Base-by-base conservation (phyloP, 169 alveolate species). In the Cryptosporidium muris region DNA sequence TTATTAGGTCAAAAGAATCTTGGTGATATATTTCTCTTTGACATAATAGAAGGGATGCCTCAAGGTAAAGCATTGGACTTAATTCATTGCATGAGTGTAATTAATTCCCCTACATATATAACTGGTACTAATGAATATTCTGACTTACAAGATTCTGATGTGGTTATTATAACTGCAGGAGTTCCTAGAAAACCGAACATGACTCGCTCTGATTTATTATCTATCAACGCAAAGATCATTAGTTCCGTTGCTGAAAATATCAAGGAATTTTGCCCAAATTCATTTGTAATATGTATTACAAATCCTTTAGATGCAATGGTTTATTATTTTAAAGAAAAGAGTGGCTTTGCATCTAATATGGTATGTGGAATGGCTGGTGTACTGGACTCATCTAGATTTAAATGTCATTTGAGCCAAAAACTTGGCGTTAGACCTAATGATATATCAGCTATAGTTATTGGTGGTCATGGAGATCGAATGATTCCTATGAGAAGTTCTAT, bases 381-480 rank as follows among this genome's bases (percentile, higher is more conserved):
- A 25, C 85, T 94, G 54, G 97, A 94, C 54, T 92, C 97, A 3
- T 74, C 93, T 53, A 91, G 96, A 51, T 91, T 93, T 90, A 64
- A 90, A 81, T 81, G 91, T 60, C 82, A 90, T 81, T 63, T 94
- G 36, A 90, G 94, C 49, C 89, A 89, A 56, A 92, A 88, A 64
- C 67, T 94, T 47, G 82, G 66, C 14, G 95, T 92, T 14, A 88
- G 92, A 88, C 94, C 94, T 16, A 89, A 81, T 56, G 89, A 90
- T 63, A 91, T 94, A 9, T 92, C 91, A 62, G 96, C 93, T 5
- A 80, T 88, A 16, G 88, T 92, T 37, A 90, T 94, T 34, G 97
- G 97, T 43, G 97, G 94, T 1, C 97, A 94, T 88, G 96, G 97
- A 16, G 97, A 94, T 89, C 68, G 90, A 43, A 94, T 93, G 95